Evolutionary conservation across 257 asterid genomes (phyloP).

Genomic region (Ophiorrhiza pumila): DNA sequence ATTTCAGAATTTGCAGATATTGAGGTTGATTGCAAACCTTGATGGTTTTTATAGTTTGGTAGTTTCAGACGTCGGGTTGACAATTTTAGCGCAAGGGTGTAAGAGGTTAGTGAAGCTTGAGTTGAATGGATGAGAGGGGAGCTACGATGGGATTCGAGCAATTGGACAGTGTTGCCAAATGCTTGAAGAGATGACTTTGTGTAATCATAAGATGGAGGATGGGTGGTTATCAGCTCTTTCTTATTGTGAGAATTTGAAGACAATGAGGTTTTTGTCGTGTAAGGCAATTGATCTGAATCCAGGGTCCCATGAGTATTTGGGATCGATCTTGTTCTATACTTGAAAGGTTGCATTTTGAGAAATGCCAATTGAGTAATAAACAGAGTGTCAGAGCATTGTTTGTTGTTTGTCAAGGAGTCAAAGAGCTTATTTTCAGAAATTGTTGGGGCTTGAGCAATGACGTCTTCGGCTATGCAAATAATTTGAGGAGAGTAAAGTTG

Average conservation of each 20-base stretch:
- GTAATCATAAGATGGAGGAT: constrained; percentile 61
- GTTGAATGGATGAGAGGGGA: constrained; percentile 64
- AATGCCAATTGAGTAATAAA: constrained; percentile 58
- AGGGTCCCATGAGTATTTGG: constrained; percentile 40
- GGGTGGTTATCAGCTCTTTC: constrained; percentile 75
- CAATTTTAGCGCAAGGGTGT: constrained; percentile 76
- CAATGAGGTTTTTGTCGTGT: constrained; percentile 55
- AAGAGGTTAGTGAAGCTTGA: constrained; percentile 63
- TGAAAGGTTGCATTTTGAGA: constrained; percentile 57
- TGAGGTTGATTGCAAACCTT: constrained; percentile 49
- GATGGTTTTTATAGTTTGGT: constrained; percentile 45
- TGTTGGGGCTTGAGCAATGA: constrained; percentile 70
- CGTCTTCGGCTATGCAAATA: constrained; percentile 40
- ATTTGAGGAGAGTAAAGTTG: constrained; percentile 47
- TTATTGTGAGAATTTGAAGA: constrained; percentile 51
- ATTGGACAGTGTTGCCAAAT: constrained; percentile 68
- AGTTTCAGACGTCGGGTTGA: constrained; percentile 69
- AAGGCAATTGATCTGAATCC: constrained; percentile 44
- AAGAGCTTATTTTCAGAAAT: constrained; percentile 37
- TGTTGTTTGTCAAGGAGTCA: constrained; percentile 42
- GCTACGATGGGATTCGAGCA: constrained; percentile 66
- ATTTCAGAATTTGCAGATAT: constrained; percentile 53
- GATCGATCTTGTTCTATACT: constrained; percentile 43
- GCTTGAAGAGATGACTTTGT: constrained; percentile 58
- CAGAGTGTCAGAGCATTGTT: constrained; percentile 49